A percentile compares a stretch with the other conserved stretches of the same genome.
Evolutionary conservation across 192 early-diverging fungal genomes (phyloP).

Genomic region (Piromyces sp.): DNA sequence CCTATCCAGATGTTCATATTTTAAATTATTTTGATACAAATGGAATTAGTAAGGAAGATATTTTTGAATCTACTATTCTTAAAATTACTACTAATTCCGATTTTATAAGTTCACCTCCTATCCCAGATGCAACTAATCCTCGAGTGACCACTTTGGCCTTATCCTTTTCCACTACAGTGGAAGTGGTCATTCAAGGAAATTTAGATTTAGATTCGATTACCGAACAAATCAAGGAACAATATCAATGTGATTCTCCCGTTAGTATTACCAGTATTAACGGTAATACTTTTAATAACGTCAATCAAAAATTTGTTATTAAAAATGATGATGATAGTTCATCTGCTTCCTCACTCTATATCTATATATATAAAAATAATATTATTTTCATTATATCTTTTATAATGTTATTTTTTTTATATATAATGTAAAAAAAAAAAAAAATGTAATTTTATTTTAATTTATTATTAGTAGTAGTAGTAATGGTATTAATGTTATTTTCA

Average conservation of each 20-base stretch:
- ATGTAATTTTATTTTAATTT: no score
- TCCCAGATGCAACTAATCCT: background rate
- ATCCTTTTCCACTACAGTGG: background rate
- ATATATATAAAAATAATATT: no score
- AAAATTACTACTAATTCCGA: background rate
- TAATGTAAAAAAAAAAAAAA: no score
- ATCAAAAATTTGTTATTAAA: no score
- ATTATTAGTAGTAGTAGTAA: no score
- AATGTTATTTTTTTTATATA: no score
- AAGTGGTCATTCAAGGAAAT: background rate
- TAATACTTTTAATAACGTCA: no score
- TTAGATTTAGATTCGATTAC: background rate
- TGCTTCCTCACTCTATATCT: no score
- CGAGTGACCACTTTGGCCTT: background rate
- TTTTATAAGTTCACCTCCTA: background rate
- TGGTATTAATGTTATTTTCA: no score
- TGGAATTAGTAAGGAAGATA: background rate
- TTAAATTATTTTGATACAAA: background rate
- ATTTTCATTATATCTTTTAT: no score
- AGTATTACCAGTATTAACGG: no score
- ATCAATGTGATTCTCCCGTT: background rate
- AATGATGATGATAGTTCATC: no score
- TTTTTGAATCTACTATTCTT: background rate
- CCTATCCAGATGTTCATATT: background rate
- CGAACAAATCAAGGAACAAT: background rate